A percentile compares a stretch with the other conserved stretches of the same genome.
phyloP scores from a whole-genome alignment of 768 basidiomycete species.

The Kwoniella dejecticola region DNA sequence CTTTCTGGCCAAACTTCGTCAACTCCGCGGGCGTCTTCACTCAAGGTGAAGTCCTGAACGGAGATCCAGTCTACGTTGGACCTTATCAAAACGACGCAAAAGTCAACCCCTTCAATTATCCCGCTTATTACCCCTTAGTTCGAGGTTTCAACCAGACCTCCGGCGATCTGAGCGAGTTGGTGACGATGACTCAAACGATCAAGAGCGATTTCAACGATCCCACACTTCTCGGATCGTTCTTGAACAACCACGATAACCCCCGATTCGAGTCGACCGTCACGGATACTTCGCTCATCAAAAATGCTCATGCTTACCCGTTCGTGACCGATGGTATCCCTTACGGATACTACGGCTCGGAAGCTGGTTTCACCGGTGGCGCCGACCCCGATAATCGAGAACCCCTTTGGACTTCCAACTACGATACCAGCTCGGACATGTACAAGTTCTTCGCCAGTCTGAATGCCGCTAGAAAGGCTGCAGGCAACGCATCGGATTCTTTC shows the following conservation, averaged over 20 bases:
- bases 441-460: constrained; percentile 48
- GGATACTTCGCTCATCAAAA: constrained; percentile 51
- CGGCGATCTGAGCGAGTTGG: constrained; percentile 39
- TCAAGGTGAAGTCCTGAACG: constrained; percentile 71
- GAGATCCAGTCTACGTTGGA: constrained; percentile 47
- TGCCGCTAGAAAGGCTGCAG: constrained; percentile 44
- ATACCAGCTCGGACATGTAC: constrained; percentile 49
- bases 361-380: constrained; percentile 52
- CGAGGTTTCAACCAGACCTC: constrained; percentile 51
- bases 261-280: constrained; percentile 46
- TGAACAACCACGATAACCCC: constrained; percentile 55
- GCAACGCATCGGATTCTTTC: constrained; percentile 40
- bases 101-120: constrained; percentile 55
- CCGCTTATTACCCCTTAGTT: constrained; percentile 51
- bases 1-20: constrained; percentile 78
- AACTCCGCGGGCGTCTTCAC: constrained; percentile 78
- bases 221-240: constrained; percentile 51
- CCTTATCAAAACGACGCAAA: constrained; percentile 48
- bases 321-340: constrained; percentile 56
- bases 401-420: constrained; percentile 46
- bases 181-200: constrained; percentile 41
- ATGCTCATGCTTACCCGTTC: constrained; percentile 55
- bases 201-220: constrained; percentile 49
- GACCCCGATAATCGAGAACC: constrained; percentile 55
- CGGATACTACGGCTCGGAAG: constrained; percentile 52